Base-by-base conservation (phyloP, 306 rosid species). In the Prunus campanulata region DNA sequence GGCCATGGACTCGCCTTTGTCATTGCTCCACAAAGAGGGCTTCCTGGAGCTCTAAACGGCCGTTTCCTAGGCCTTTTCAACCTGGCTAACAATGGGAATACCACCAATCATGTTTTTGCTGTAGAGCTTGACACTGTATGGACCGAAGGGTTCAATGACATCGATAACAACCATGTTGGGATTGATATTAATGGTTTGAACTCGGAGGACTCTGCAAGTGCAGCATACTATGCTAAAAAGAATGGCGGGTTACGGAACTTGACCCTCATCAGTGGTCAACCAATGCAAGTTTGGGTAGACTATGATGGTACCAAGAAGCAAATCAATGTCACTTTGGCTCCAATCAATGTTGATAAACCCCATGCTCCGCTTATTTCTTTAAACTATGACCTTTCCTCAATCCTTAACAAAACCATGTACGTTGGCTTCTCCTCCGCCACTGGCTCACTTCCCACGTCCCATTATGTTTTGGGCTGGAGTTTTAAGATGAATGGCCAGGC, bases 1-100 rank as follows among this genome's bases (percentile, higher is more conserved):
- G 78, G 78, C 68, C 78, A 79, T 72, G 83, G 78, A 14, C 2
- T 73, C 0, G 60, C 64, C 20, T 79, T 79, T 52, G 39, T 78
- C 54, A 22, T 79, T n/a, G 74, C 67, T 15, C 83, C 83, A 12
- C 56, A 69, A 25, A 67, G 0, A 42, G 47, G 59, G 13, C 30
- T 69, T 47, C 57, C 27, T 46, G 20, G 18, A 44, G 82, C 62
- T 55, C 6, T 10, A 2, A 14, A 60, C 0, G 51, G 65, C 50
- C 64, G 8, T 49, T 79, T 10, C 50, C 71, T 78, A 5, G 82
- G 83, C 3, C 77, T 79, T 25, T 44, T 79, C 71, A 79, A 56
- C 8, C 2, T 1, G 12, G 1, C 12, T 5, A 24, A 65, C 42
- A 1, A 25, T 19, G 74, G 62, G 0, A 74, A 30, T 32, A 1